These are phyloP conservation scores for Fusarium sp. DNA, from an alignment of 2,329 filamentous ascomycete genomes.

Conservation along the genomic window DNA sequence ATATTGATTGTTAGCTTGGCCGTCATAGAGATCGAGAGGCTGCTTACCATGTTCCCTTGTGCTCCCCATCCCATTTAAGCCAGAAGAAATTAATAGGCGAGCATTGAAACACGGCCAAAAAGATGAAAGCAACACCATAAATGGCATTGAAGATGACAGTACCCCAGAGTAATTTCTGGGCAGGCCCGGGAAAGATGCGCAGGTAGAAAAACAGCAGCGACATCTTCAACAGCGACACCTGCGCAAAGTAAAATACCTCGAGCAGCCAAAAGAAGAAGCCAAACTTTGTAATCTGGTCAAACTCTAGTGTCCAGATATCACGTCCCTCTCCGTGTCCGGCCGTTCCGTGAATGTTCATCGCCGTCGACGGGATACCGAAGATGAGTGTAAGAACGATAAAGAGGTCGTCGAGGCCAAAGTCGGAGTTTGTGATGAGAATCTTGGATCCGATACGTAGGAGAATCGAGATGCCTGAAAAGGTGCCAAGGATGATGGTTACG, in stretches of 20 bases:
- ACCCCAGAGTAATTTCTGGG: conserved; percentile 27
- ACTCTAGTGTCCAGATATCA: conserved; percentile 32
- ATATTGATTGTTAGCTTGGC: not conserved
- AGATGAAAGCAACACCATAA: conserved; percentile 47
- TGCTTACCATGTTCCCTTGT: conserved; percentile 52
- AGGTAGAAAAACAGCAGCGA: conserved; percentile 36
- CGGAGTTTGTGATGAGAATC: conserved; percentile 17
- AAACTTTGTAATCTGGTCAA: conserved; percentile 25
- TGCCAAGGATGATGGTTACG: conserved; percentile 29
- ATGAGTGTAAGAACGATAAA: conserved; percentile 25
- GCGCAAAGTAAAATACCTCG: conserved; percentile 27
- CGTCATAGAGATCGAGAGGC: rapidly evolving
- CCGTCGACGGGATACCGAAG: conserved; percentile 21
- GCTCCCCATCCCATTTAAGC: conserved; percentile 55
- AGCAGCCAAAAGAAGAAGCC: conserved; percentile 28
- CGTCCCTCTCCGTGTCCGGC: conserved; percentile 26
- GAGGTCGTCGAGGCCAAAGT: conserved; percentile 35
- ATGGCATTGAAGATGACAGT: conserved; percentile 26
- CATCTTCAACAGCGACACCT: conserved; percentile 31
- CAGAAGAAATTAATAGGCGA: conserved; percentile 55
- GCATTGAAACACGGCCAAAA: conserved; percentile 53
- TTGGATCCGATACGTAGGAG: conserved; percentile 34
- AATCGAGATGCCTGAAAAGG: conserved; percentile 29
- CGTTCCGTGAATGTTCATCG: conserved; percentile 31
- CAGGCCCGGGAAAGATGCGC: conserved; percentile 26